Evolutionary conservation across 164 flowering plant species (phyloP), one percentile per base, ranked within the genome.

Genomic region (Cinnamomum chago): DNA sequence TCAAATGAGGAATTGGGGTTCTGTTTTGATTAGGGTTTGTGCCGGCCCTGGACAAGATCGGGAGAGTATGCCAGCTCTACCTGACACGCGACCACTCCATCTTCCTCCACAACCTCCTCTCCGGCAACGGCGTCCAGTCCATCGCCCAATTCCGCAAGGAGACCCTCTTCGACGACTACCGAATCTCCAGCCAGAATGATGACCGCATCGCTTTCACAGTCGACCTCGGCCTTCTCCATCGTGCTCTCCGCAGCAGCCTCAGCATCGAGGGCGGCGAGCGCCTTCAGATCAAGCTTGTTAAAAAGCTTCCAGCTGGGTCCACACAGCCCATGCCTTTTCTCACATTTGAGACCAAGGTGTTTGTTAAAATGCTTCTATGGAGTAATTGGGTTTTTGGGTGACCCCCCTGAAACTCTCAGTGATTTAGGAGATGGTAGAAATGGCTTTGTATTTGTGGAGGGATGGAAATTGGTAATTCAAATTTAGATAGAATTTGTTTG

Each of bases 61-160:
- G 95, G 30, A 85, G 87, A 70, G 73, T 82, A 7, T 93, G 98
- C 81, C 97, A 89, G 75, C 82, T 95, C 58, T 92, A 87, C 76
- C 80, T 95, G 52, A 93, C 94, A 70, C 82, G 81, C 72, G 92
- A 92, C 76, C 89, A 95, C 78, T 80, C 84, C 47, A 78, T 89
- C 70, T 89, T 95, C 82, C 94, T 95, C 77, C 98, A 93, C 89
- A 95, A 92, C 79, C 95, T 95, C 70, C 94, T 95, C 62, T 83
- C 79, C 55, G 83, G 86, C 7, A 90, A 91, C 67, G 96, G 94
- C 15, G 79, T 92, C 73, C 98, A 93, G 60, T 90, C 89, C 79
- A 82, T 95, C 30, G 97, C 97, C 27, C 97, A 95, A 79, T 91
- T 95, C 78, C 84, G 85, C 15, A 85, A 85, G 58, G 87, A 89